These are phyloP conservation scores for Castanea crenata DNA, from an alignment of 306 rosid species.

Conservation along the genomic window DNA sequence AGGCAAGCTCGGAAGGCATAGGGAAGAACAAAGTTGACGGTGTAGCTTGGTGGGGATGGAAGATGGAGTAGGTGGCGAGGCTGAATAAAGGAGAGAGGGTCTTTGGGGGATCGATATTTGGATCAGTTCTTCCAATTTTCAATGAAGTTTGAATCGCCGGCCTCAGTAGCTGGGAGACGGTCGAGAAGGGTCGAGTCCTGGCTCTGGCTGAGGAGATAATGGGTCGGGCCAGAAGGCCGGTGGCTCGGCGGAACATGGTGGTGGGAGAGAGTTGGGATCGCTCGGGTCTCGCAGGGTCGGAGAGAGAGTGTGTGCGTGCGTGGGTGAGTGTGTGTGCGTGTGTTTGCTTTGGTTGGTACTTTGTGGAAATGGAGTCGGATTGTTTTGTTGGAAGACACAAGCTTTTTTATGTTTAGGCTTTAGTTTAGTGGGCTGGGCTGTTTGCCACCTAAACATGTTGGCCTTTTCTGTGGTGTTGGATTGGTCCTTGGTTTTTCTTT, in stretches of 20 bases:
- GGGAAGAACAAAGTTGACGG: constrained; percentile 91
- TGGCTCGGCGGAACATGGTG: constrained; percentile 78
- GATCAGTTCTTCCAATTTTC: constrained; percentile 68
- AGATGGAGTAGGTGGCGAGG: constrained; percentile 68
- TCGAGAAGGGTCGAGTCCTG: constrained; percentile 51
- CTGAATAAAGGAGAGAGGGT: constrained; percentile 62
- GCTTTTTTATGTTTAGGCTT: too few relatives aligned
- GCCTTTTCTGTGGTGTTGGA: neutral
- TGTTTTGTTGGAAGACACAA: neutral
- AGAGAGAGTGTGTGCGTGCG: constrained; percentile 30
- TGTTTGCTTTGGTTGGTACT: neutral
- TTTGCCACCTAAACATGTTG: neutral
- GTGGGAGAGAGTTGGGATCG: constrained; percentile 39
- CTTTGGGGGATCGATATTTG: constrained; percentile 71
- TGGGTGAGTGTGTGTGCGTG: neutral
- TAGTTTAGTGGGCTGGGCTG: neutral
- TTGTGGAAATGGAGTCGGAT: neutral
- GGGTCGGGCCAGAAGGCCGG: constrained; percentile 44
- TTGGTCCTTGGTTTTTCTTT: too few relatives aligned
- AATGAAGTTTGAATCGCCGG: constrained; percentile 34
- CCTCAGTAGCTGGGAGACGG: constrained; percentile 45
- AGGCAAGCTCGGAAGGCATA: constrained; percentile 76
- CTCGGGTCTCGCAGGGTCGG: constrained; percentile 99
- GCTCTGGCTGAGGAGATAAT: constrained; percentile 16
- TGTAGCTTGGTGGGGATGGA: constrained; percentile 81